These are phyloP conservation scores for Pinus taeda DNA, from an alignment of 75 land plant species.

Conservation along the genomic window DNA sequence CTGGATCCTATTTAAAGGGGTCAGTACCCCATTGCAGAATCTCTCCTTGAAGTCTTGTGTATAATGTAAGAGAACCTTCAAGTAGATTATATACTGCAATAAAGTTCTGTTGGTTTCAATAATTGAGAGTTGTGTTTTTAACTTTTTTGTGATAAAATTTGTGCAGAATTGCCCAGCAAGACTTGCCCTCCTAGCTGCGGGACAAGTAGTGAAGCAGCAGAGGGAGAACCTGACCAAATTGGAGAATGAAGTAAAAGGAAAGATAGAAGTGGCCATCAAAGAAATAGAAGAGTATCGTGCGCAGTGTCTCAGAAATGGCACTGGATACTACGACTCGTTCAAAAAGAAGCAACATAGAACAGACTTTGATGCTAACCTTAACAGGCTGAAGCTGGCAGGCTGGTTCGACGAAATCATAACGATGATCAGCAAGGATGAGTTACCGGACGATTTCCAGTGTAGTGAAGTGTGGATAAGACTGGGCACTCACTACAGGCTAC, in stretches of 20 bases:
- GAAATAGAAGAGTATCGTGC: slow-evolving; percentile 48
- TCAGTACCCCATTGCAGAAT: not conserved
- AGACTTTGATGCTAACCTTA: slow-evolving; percentile 25
- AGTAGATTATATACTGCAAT: not conserved
- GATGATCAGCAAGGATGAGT: slow-evolving; percentile 35
- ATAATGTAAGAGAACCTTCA: not conserved
- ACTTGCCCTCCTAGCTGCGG: slow-evolving; percentile 44
- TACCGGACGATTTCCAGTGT: slow-evolving; percentile 42
- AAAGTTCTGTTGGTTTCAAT: not conserved
- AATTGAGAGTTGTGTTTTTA: not conserved
- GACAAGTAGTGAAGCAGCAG: slow-evolving; percentile 36
- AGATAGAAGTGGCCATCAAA: slow-evolving; percentile 4
- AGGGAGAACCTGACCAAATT: slow-evolving; percentile 19
- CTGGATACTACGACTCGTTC: slow-evolving; percentile 55
- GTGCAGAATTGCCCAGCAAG: slow-evolving; percentile 28
- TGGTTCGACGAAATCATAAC: slow-evolving; percentile 39
- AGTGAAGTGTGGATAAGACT: slow-evolving; percentile 38
- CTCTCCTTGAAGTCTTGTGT: not conserved
- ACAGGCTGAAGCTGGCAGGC: slow-evolving; percentile 30
- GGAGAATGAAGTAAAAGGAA: not conserved
- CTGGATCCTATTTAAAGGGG: not conserved
- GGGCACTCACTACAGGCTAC: slow-evolving; percentile 41
- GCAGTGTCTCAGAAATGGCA: slow-evolving; percentile 15
- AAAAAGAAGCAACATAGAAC: slow-evolving; percentile 4
- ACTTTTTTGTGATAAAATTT: not conserved